Base-by-base conservation (phyloP, 1,284 basidiomycete genomes). In the Tylopilus sp. region DNA sequence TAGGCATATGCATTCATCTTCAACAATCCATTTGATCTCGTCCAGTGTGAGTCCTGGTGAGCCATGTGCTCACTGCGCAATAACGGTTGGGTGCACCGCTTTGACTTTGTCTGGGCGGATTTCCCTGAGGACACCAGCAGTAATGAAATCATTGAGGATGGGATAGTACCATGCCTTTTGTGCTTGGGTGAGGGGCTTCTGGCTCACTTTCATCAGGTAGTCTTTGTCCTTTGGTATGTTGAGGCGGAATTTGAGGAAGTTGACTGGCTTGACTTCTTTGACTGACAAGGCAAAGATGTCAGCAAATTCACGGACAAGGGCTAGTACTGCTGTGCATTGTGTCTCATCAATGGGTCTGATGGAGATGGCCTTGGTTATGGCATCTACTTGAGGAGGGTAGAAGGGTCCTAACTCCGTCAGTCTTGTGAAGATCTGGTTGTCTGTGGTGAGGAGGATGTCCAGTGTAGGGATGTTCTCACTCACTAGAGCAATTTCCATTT, bases 91-190 rank as follows among this genome's bases (percentile, higher is more conserved):
- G 13, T 64, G 41, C 35, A 27, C 62, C 23, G 41, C 62, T 23
- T 56, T 64, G 12, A 64, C 41, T 7, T 48, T 14, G 12, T n/a
- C 41, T 13, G 33, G 19, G 10, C 29, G 39, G 9, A 64, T 64
- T 17, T 13, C 17, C 7, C 25, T 2, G 2, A 64, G 33, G 3
- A 64, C 21, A 3, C 53, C 41, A 1, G 19, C 33, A 1, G 16
- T 33, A 5, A 35, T 16, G 8, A 56, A 64, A 3, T 64, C 41
- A 1, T 3, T 23, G 3, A 64, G 62, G 8, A 31, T 19, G 8
- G n/a, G 53, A 9, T 31, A 45, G n/a, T 56, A 64, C 3, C n/a
- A 55, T 9, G 55, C 53, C 35, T 64, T 64, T 6, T 64, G 62
- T 13, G 39, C 53, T n/a, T 64, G 53, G 7, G n/a, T 55, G 10